Evolutionary conservation across 768 basidiomycete species (phyloP).

Genomic region (Daedaleopsis sinensis): DNA sequence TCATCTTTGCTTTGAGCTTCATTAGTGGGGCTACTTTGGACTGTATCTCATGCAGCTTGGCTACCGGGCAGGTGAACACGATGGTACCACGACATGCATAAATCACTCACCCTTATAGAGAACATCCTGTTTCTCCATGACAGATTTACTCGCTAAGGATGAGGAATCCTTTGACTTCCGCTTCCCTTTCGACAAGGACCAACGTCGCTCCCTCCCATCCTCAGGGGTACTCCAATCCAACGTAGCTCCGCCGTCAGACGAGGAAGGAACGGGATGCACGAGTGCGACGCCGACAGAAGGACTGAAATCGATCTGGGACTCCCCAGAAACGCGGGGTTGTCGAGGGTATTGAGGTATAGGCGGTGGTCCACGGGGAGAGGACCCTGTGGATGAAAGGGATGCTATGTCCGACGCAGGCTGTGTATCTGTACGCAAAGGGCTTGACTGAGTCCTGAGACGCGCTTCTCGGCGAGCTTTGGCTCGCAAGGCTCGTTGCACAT

Average conservation of each 20-base stretch:
- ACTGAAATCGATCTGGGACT: constrained; percentile 68
- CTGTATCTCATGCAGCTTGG: constrained; percentile 59
- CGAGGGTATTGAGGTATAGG: constrained; percentile 2
- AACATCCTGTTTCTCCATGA: constrained; percentile 62
- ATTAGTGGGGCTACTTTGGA: constrained; percentile 54
- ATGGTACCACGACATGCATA: background rate
- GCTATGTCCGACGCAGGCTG: constrained; percentile 32
- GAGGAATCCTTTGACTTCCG: constrained; percentile 64
- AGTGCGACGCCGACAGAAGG: constrained; percentile 55
- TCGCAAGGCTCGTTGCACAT: constrained; percentile 75
- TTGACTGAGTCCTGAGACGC: constrained; percentile 43
- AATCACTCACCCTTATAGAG: constrained; percentile 52
- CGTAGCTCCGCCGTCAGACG: constrained; percentile 68
- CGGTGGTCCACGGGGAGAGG: constrained; percentile 29
- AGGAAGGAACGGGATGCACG: constrained; percentile 68
- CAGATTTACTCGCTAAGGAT: constrained; percentile 41
- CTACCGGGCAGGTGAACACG: constrained; percentile 36
- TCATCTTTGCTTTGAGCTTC: constrained; percentile 63
- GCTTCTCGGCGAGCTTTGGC: constrained; percentile 78
- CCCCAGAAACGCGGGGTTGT: constrained; percentile 14
- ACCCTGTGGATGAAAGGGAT: constrained; percentile 32
- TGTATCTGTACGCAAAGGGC: constrained; percentile 22
- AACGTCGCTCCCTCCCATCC: constrained; percentile 65
- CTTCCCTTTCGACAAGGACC: constrained; percentile 61
- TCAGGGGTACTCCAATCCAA: constrained; percentile 77